Evolutionary conservation across 495 filamentous ascomycete genomes (phyloP), one percentile per base, ranked within the genome.

Genomic region (Xylaria grammica): DNA sequence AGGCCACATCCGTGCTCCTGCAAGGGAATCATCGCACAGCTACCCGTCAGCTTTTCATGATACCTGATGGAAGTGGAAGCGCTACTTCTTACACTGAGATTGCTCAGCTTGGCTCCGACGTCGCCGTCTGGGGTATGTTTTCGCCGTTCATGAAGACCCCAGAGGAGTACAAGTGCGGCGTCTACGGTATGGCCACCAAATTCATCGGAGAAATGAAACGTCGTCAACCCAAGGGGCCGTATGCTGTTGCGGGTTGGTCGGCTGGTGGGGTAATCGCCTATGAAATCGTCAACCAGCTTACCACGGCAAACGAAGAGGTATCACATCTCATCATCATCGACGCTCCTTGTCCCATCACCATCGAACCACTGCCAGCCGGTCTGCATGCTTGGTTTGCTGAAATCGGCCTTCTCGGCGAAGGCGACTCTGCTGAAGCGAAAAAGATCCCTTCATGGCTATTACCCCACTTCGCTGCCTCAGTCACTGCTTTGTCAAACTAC

Each of bases 191-290:
- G 68, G 80, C 81, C 0, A 66, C 78, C 30, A 79, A 79, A 56
- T 93, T 87, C 69, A 78, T 89, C 26, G 67, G 75, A 3, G 88
- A 90, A 68, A 88, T 93, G 60, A 82, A 83, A 63, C 82, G 82
- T 1, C 84, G 84, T 30, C 88, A 89, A 67, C 85, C 87, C 1
- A 30, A 75, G 1, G 91, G 90, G 7, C 90, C 91, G 0, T 94
- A 93, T 69, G 73, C 82, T 34, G 68, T 94, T 6, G 84, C 84
- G 10, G 91, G 91, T 17, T 97, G 93, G 93, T 92, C 89, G 22
- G 93, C 92, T 9, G 93, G 93, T 54, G 93, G 93, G 45, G 91
- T 95, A 36, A 89, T 94, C 66, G 93, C 93, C 26, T 97, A 91
- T 72, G 92, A 96, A 71, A 89, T 91, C 24, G 87, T 87, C 30